Percentiles rank a stretch among this genome's conserved stretches.
Evolutionary conservation across 2,329 filamentous ascomycete genomes (phyloP).

Genomic region (Cladosporium austrohemisphaericum): DNA sequence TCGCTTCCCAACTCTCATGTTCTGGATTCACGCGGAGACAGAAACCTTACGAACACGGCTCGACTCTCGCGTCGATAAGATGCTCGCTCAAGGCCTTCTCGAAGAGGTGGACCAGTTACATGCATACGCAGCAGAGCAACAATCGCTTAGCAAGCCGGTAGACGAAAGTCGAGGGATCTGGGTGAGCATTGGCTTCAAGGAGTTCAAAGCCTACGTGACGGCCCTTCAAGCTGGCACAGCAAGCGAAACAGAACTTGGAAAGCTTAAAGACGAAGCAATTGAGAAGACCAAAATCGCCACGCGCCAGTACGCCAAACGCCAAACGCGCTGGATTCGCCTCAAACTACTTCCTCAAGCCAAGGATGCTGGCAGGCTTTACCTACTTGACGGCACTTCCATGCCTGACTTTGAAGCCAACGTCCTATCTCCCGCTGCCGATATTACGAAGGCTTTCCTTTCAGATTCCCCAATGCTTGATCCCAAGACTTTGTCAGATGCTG

Average conservation of each 20-base stretch:
- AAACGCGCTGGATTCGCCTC: conserved; percentile 80
- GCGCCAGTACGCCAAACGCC: conserved; percentile 79
- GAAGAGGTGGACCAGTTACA: conserved; percentile 58
- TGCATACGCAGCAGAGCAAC: conserved; percentile 38
- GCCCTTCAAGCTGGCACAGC: conserved; percentile 30
- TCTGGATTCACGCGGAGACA: conserved; percentile 81
- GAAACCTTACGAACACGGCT: conserved; percentile 67
- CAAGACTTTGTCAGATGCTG: conserved; percentile 52
- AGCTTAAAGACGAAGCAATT: conserved; percentile 57
- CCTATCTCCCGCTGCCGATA: conserved; percentile 56
- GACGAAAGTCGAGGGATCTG: conserved; percentile 84
- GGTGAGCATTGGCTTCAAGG: conserved; percentile 95
- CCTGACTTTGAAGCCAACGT: conserved; percentile 61
- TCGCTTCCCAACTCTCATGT: conserved; percentile 62
- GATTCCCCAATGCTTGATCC: conserved; percentile 53
- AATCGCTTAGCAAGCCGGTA: conserved; percentile 47
- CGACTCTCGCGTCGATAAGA: conserved; percentile 74
- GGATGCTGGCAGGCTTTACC: conserved; percentile 61
- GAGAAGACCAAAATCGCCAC: conserved; percentile 79
- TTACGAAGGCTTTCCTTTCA: conserved; percentile 63
- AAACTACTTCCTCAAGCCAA: conserved; percentile 64
- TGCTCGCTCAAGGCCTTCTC: conserved; percentile 67
- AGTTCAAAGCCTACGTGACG: conserved; percentile 70
- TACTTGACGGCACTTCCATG: conserved; percentile 76
- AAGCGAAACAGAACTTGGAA: conserved; percentile 45